phyloP scores from a whole-genome alignment of 176 grass and related monocot genomes.

The Alloteropsis semialata region DNA sequence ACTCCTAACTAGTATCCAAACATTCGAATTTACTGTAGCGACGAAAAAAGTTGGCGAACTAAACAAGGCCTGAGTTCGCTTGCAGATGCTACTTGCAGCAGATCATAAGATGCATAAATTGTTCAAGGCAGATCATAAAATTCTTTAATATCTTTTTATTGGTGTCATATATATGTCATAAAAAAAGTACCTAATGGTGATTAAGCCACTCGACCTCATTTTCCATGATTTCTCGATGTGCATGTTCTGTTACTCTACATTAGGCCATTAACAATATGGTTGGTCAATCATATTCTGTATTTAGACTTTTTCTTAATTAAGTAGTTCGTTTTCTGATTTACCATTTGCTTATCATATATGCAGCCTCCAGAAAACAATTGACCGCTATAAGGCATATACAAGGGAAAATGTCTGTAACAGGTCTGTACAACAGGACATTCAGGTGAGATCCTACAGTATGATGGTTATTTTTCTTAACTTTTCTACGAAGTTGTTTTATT shows the following conservation, averaged over 20 bases:
- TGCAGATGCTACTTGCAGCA: not conserved
- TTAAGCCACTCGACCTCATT: not conserved
- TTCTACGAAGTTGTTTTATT: not conserved
- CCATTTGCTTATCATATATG: not conserved
- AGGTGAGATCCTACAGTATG: slow-evolving; percentile 37
- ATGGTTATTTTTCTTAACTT: not conserved
- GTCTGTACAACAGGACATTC: slow-evolving; percentile 31
- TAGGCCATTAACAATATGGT: not conserved
- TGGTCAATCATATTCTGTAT: not conserved
- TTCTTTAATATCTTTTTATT: too few relatives aligned
- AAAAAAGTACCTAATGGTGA: not conserved
- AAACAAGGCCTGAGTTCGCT: too few relatives aligned
- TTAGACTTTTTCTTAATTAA: not conserved
- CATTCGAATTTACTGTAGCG: too few relatives aligned
- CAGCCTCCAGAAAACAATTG: slow-evolving; percentile 61
- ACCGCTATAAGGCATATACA: slow-evolving; percentile 49
- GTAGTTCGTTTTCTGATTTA: not conserved
- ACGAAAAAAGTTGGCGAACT: too few relatives aligned
- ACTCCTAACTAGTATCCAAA: too few relatives aligned
- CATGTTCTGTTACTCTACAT: not conserved
- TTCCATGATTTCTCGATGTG: not conserved
- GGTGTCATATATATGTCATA: not conserved
- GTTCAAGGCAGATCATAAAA: not conserved
- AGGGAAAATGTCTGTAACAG: slow-evolving; percentile 39
- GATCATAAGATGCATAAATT: not conserved